Evolutionary conservation across 2,329 filamentous ascomycete genomes (phyloP).

Genomic region (Fusarium papillatum): DNA sequence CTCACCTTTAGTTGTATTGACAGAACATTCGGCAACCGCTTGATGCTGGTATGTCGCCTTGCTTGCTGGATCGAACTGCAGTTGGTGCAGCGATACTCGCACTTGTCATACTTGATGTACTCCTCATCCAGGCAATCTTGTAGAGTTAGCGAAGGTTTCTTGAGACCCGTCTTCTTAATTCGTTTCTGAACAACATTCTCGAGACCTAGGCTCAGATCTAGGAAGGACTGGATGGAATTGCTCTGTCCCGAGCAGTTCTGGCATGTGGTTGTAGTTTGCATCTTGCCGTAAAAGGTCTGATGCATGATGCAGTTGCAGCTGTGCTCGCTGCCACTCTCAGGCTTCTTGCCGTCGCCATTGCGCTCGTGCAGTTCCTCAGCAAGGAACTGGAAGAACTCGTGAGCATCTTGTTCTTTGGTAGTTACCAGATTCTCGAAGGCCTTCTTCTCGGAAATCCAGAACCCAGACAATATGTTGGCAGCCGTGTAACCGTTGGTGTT

Average conservation of each 20-base stretch:
- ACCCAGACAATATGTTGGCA: conserved; percentile 88
- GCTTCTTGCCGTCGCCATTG: conserved; percentile 78
- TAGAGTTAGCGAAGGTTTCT: conserved; percentile 62
- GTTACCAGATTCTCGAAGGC: conserved; percentile 83
- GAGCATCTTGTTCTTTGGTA: conserved; percentile 95
- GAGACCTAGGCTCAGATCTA: conserved; percentile 92
- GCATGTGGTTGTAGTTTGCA: conserved; percentile 92
- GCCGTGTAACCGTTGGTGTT: conserved; percentile 92
- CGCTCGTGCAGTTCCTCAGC: conserved; percentile 91
- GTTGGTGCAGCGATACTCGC: conserved; percentile 88
- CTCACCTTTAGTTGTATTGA: conserved; percentile 92
- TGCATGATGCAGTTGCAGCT: conserved; percentile 93
- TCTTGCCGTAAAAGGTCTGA: conserved; percentile 93
- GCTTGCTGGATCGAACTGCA: conserved; percentile 85
- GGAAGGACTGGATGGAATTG: conserved; percentile 87
- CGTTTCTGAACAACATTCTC: conserved; percentile 79
- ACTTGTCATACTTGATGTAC: conserved; percentile 89
- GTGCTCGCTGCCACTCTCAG: conserved; percentile 70
- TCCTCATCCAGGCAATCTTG: conserved; percentile 85
- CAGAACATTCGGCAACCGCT: conserved; percentile 87
- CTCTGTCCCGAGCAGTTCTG: conserved; percentile 88
- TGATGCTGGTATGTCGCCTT: conserved; percentile 86
- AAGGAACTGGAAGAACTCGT: conserved; percentile 97
- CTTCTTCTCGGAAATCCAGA: conserved; percentile 87
- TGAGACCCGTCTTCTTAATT: conserved; percentile 66